phyloP scores from a whole-genome alignment of 306 rosid species.

The Psophocarpus tetragonolobus region DNA sequence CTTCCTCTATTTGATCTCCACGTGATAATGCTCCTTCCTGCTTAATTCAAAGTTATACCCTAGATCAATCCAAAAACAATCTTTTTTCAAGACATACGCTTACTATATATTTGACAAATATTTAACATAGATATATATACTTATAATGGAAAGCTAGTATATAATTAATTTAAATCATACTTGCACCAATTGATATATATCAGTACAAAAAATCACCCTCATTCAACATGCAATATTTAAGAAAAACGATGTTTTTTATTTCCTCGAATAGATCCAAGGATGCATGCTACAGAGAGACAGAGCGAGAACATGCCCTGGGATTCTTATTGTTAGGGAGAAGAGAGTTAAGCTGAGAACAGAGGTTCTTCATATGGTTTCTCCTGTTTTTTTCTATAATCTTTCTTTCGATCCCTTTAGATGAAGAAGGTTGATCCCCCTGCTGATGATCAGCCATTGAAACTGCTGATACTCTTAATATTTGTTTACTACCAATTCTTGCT shows the following conservation, averaged over 20 bases:
- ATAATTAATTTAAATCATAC: no score
- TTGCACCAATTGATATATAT: no score
- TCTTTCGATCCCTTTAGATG: conserved; percentile 56
- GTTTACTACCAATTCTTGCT: not conserved
- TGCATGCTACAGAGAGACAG: not conserved
- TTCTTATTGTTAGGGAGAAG: conserved; percentile 51
- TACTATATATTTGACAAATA: no score
- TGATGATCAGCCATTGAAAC: not conserved
- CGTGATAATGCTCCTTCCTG: conserved; percentile 43
- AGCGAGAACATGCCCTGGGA: conserved; percentile 24
- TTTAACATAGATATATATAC: no score
- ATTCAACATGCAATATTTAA: not conserved
- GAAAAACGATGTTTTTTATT: not conserved
- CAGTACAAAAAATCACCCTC: not conserved
- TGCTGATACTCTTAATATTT: not conserved
- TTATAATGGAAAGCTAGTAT: no score
- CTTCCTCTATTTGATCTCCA: conserved; percentile 63
- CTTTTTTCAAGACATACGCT: no score
- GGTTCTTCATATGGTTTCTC: conserved; percentile 69
- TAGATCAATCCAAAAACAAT: not conserved
- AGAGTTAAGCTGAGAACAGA: conserved; percentile 60
- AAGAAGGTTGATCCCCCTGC: conserved; percentile 29
- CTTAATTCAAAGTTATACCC: not conserved
- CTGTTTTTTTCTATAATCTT: conserved; percentile 66
- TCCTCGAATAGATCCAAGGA: not conserved